Evolutionary conservation across 768 basidiomycete genomes (phyloP).

Genomic region (Boletus barrowsii): DNA sequence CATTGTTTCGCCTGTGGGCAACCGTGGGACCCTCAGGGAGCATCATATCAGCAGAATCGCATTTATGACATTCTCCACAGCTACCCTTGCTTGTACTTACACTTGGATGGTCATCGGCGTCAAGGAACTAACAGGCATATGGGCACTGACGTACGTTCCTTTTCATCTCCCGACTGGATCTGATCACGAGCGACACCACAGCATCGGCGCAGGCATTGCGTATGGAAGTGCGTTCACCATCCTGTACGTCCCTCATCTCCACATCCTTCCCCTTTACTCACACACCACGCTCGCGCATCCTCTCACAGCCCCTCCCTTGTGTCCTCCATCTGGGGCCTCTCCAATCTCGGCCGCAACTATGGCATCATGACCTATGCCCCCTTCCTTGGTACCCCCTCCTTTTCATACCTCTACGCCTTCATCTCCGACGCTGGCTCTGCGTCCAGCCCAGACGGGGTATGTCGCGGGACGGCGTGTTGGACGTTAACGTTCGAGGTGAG

Average conservation of each 20-base stretch:
- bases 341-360: conserved; percentile 73
- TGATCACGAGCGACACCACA: conserved; percentile 23
- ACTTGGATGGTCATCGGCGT: conserved; percentile 52
- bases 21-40: conserved; percentile 38
- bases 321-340: conserved; percentile 66
- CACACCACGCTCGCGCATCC: neutral
- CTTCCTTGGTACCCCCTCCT: conserved; percentile 69
- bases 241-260: conserved; percentile 46
- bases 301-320: conserved; percentile 55
- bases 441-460: conserved; percentile 31
- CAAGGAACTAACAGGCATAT: conserved; percentile 50
- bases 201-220: conserved; percentile 61
- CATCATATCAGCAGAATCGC: conserved; percentile 58
- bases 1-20: conserved; percentile 56
- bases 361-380: conserved; percentile 73
- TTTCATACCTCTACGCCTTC: conserved; percentile 79
- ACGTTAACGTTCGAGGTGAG: conserved; percentile 58
- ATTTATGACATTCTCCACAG: conserved; percentile 52
- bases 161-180: neutral
- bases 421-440: conserved; percentile 46
- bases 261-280: neutral
- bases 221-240: conserved; percentile 74
- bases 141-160: conserved; percentile 60
- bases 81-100: conserved; percentile 50
- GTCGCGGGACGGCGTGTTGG: conserved; percentile 65